Evolutionary conservation across 2,329 filamentous ascomycete genomes (phyloP).

Genomic region (Drechmeria coniospora): DNA sequence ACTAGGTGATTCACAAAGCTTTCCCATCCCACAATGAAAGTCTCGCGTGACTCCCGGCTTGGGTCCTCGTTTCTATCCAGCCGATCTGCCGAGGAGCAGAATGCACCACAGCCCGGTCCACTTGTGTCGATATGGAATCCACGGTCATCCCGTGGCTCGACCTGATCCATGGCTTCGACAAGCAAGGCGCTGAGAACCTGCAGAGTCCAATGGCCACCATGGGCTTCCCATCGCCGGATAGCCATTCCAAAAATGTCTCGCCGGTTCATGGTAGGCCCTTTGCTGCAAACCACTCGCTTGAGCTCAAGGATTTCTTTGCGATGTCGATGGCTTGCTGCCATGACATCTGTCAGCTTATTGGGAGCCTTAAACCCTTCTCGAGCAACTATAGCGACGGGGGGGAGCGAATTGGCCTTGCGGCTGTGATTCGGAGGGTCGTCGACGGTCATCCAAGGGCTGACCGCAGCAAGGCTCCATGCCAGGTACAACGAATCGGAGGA

Average conservation of each 20-base stretch:
- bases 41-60: slow-evolving; percentile 26
- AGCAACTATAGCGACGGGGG: slow-evolving; percentile 35
- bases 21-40: slow-evolving; percentile 35
- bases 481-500: slow-evolving; percentile 52
- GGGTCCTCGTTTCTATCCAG: neutral
- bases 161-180: slow-evolving; percentile 38
- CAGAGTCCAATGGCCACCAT: slow-evolving; percentile 48
- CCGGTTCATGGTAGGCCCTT: slow-evolving; percentile 28
- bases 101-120: neutral
- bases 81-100: neutral
- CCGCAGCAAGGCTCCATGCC: slow-evolving; percentile 60
- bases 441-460: slow-evolving; percentile 55
- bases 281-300: slow-evolving; percentile 37
- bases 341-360: slow-evolving; percentile 57
- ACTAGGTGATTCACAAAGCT: slow-evolving; percentile 38
- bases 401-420: slow-evolving; percentile 35
- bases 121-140: neutral
- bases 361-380: slow-evolving; percentile 66
- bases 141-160: slow-evolving; percentile 14
- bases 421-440: slow-evolving; percentile 24
- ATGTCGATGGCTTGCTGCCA: slow-evolving; percentile 50
- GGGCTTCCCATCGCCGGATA: slow-evolving; percentile 54
- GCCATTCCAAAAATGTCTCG: slow-evolving; percentile 59
- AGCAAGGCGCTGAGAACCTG: slow-evolving; percentile 55
- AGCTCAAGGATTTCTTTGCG: slow-evolving; percentile 44